Base-by-base conservation (phyloP, 2,329 filamentous ascomycete genomes). In the Monilinia fructicola region DNA sequence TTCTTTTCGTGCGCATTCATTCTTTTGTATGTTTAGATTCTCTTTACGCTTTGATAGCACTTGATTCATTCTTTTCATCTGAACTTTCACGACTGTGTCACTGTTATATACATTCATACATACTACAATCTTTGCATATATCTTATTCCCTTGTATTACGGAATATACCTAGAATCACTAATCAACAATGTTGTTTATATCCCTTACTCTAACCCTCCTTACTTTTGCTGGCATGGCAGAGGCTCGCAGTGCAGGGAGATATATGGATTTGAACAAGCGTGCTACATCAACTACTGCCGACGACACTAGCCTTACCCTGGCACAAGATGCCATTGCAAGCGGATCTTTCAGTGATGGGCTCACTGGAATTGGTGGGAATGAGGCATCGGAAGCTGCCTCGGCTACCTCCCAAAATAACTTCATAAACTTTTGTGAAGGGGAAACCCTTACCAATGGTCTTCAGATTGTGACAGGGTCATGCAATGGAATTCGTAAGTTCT, bases 381-480 rank as follows among this genome's bases (percentile, higher is more conserved):
- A 68, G 46, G 67, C 54, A 65, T 68, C 62, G 4, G 69, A 74
- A 61, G 66, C 72, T 26, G 11, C 26, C 52, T 74, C 73, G 9
- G 31, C 42, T 18, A 73, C 71, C 14, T 74, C 72, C 21, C 48
- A 55, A 21, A 73, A 73, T 64, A 74, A 74, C 69, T 75, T 75
- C 58, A 74, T 75, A 64, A 74, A 75, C 67, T 68, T 68, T 62
- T 75, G 73, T 50, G 58, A 67, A 23, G 73, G 73, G 12, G 70
- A 74, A 74, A 82, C 78, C 0, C 74, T 86, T 61, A 88, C 86
- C 69, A 85, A 89, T 72, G 86, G 86, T 72, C 76, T 82, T 54
- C 86, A 88, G 74, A 79, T 82, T 61, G 79, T 78, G 66, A 76
- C 71, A 11, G 87, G 87, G 23, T 89, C 86, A 44, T 89, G 87